phyloP scores from a whole-genome alignment of 2,329 filamentous ascomycete genomes.

The Calonectria multiphialidica region DNA sequence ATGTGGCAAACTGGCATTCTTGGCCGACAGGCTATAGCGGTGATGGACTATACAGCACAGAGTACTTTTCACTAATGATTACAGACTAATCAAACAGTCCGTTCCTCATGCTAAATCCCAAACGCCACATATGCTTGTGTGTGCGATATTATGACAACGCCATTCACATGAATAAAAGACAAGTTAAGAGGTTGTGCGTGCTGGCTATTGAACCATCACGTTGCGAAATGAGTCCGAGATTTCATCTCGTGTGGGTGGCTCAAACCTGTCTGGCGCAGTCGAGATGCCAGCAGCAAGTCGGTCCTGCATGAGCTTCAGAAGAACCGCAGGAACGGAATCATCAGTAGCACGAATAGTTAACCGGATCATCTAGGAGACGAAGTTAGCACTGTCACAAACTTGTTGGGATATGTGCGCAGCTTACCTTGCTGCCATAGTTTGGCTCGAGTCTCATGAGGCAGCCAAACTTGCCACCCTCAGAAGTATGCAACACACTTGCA shows the following conservation, averaged over 20 bases:
- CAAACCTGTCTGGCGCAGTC: slow-evolving; percentile 51
- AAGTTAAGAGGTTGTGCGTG: slow-evolving; percentile 28
- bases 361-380: slow-evolving; percentile 84
- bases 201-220: slow-evolving; percentile 61
- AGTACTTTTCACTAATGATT: slow-evolving; percentile 35
- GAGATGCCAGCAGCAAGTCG: slow-evolving; percentile 71
- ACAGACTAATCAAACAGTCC: slow-evolving; percentile 38
- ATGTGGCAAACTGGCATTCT: slow-evolving; percentile 23
- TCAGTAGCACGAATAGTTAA: slow-evolving; percentile 95
- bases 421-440: slow-evolving; percentile 91
- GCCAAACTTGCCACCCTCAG: slow-evolving; percentile 89
- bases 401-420: slow-evolving; percentile 46
- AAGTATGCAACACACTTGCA: slow-evolving; percentile 86
- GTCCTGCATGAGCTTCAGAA: slow-evolving; percentile 91
- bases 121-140: slow-evolving; percentile 49
- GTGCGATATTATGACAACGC: slow-evolving; percentile 43
- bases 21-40: slow-evolving; percentile 22
- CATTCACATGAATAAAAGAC: slow-evolving; percentile 40
- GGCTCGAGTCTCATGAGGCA: slow-evolving; percentile 95
- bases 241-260: slow-evolving; percentile 59
- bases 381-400: slow-evolving; percentile 27
- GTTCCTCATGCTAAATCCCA: slow-evolving; percentile 41
- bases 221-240: slow-evolving; percentile 69
- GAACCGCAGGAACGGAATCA: slow-evolving; percentile 82
- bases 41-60: slow-evolving; percentile 27